Evolutionary conservation across 2,329 filamentous ascomycete genomes (phyloP).

Genomic region (Colletotrichum eremochloae): DNA sequence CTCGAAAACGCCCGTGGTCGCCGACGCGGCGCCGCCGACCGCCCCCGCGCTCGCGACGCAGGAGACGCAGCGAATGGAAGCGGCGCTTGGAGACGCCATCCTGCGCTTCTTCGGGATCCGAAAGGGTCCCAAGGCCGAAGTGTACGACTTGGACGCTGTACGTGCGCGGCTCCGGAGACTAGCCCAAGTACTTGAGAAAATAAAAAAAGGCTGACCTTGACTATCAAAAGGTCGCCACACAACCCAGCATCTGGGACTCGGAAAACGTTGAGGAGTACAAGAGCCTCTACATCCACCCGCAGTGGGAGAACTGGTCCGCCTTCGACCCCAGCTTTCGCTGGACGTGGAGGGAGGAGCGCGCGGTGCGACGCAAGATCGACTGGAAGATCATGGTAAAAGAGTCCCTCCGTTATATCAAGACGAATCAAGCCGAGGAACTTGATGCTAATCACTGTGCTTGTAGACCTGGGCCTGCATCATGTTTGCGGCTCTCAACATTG

Average conservation of each 20-base stretch:
- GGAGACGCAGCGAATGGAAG: constrained; percentile 49
- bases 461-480: constrained; percentile 49
- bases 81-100: constrained; percentile 50
- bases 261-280: constrained; percentile 53
- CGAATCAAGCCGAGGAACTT: too few relatives aligned
- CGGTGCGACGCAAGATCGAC: constrained; percentile 46
- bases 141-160: constrained; percentile 50
- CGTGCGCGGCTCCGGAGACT: background rate
- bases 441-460: too few relatives aligned
- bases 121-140: constrained; percentile 47
- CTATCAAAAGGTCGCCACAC: constrained; percentile 49
- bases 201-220: constrained; percentile 31
- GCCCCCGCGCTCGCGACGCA: constrained; percentile 46
- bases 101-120: constrained; percentile 51
- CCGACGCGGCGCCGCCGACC: constrained; percentile 17
- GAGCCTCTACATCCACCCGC: constrained; percentile 50
- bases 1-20: constrained; percentile 1
- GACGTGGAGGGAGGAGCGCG: constrained; percentile 51
- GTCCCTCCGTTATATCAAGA: too few relatives aligned
- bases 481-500: constrained; percentile 46
- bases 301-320: constrained; percentile 53
- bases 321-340: constrained; percentile 52
- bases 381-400: constrained; percentile 54
- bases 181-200: background rate
- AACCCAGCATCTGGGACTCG: constrained; percentile 55